A percentile compares a stretch with the other conserved stretches of the same genome.
These are phyloP conservation scores for Ascodesmis nigricans DNA, from an alignment of 495 filamentous ascomycete genomes.

Conservation along the genomic window DNA sequence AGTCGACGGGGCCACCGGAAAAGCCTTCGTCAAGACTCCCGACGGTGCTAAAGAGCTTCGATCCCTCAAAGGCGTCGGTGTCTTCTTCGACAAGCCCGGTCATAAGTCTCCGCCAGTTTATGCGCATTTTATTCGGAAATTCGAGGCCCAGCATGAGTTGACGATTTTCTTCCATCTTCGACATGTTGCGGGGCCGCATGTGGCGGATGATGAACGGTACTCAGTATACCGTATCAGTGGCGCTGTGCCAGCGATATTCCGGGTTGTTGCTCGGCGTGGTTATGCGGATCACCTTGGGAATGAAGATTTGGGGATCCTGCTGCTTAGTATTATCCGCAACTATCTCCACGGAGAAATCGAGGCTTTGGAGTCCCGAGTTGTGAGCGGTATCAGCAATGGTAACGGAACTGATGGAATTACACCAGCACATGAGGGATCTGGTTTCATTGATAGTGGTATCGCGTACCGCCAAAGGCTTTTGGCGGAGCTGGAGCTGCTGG, in stretches of 20 bases:
- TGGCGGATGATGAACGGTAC: slow-evolving; percentile 26
- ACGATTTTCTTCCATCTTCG: slow-evolving; percentile 42
- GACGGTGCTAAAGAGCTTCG: slow-evolving; percentile 12
- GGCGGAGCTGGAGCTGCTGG: slow-evolving; percentile 31
- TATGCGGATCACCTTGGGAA: slow-evolving; percentile 48
- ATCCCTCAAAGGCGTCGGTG: slow-evolving; percentile 27
- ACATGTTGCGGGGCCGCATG: slow-evolving; percentile 29
- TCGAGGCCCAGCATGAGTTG: slow-evolving; percentile 34
- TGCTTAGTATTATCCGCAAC: no score
- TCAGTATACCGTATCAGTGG: slow-evolving; percentile 25
- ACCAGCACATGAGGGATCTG: no score
- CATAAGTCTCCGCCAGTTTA: slow-evolving; percentile 35
- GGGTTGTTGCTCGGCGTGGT: slow-evolving; percentile 44
- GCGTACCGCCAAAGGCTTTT: no score
- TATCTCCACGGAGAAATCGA: slow-evolving; percentile 38
- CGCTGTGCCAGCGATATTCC: slow-evolving; percentile 37
- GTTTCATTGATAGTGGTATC: no score
- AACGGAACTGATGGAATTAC: no score
- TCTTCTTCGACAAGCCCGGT: slow-evolving; percentile 47
- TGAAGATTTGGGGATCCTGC: slow-evolving; percentile 34
- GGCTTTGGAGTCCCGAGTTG: no score
- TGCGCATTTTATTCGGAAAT: slow-evolving; percentile 41
- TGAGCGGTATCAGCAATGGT: no score
- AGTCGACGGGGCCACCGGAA: no score
- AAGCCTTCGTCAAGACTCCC: slow-evolving; percentile 4